Conservation (phyloP, 2,329 filamentous ascomycete species). For the Alternaria gansuensis region DNA sequence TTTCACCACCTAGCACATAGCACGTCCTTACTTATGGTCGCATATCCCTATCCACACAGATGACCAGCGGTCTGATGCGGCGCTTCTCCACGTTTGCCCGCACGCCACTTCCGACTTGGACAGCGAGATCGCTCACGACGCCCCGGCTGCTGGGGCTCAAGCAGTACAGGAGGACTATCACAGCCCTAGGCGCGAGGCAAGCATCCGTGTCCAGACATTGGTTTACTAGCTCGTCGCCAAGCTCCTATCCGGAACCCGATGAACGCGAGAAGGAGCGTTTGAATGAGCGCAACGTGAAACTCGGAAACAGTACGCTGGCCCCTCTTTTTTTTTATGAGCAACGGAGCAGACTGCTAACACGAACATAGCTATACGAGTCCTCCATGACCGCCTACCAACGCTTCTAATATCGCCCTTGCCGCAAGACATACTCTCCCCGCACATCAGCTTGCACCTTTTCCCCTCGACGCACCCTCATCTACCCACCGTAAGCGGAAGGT, state of each 20-base stretch:
- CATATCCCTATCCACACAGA: constrained; percentile 42
- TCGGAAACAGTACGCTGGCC: constrained; percentile 66
- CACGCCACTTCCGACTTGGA: constrained; percentile 38
- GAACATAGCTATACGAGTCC: constrained; percentile 63
- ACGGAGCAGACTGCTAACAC: constrained; percentile 13
- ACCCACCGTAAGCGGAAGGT: constrained; percentile 87
- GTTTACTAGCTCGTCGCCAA: constrained; percentile 56
- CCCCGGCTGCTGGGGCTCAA: constrained; percentile 44
- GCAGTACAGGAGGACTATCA: constrained; percentile 48
- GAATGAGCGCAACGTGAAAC: constrained; percentile 68
- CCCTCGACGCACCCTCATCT: constrained; percentile 85
- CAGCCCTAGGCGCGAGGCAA: constrained; percentile 44
- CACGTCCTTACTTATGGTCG: constrained; percentile 41
- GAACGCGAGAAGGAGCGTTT: constrained; percentile 59
- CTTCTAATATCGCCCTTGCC: constrained; percentile 69
- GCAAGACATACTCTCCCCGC: constrained; percentile 68
- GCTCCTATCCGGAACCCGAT: constrained; percentile 33
- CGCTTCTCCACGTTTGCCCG: constrained; percentile 56
- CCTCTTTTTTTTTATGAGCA: background rate
- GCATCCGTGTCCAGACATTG: constrained; percentile 52
- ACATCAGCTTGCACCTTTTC: constrained; percentile 70
- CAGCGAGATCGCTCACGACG: constrained; percentile 34
- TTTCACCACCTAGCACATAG: constrained; percentile 10
- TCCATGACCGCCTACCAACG: constrained; percentile 70
- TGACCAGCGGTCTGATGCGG: constrained; percentile 59